phyloP scores from a whole-genome alignment of 441 rosid species.

The Mallotus repandus region DNA sequence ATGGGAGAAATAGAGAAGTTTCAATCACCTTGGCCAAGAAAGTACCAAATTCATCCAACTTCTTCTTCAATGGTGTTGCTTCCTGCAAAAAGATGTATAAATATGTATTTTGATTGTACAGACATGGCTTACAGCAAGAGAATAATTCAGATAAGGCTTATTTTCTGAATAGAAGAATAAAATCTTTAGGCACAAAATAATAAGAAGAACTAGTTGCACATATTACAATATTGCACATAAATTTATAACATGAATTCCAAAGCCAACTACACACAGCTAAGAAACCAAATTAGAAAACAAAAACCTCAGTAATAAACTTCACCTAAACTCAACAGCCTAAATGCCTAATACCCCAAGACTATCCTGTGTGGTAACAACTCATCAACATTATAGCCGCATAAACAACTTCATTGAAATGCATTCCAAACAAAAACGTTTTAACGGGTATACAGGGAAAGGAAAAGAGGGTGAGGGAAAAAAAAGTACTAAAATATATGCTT shows the following conservation, averaged over 20 bases:
- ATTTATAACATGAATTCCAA: not conserved
- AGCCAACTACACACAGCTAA: not conserved
- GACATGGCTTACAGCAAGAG: not conserved
- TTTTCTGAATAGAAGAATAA: not conserved
- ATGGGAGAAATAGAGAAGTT: slow-evolving; percentile 5
- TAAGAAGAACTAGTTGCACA: not conserved
- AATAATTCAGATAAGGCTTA: not conserved
- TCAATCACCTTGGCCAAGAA: slow-evolving; percentile 91
- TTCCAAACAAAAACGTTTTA: too few relatives aligned
- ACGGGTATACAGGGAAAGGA: not conserved
- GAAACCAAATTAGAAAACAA: not conserved
- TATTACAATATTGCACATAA: not conserved
- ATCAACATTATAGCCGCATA: not conserved
- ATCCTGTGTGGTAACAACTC: not conserved
- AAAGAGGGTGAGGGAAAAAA: not conserved
- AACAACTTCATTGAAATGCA: too few relatives aligned
- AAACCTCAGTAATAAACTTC: not conserved
- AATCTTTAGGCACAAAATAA: not conserved
- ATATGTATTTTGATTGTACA: slow-evolving; percentile 19
- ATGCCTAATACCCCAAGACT: not conserved
- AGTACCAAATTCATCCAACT: slow-evolving; percentile 97
- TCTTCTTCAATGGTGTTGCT: slow-evolving; percentile 92
- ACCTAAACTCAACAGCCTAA: not conserved
- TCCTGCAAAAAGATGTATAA: slow-evolving; percentile 56
- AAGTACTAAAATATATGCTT: not conserved